These are phyloP conservation scores for Calonectria pseudoturangicola DNA, from an alignment of 2,329 filamentous ascomycete genomes.

Conservation along the genomic window DNA sequence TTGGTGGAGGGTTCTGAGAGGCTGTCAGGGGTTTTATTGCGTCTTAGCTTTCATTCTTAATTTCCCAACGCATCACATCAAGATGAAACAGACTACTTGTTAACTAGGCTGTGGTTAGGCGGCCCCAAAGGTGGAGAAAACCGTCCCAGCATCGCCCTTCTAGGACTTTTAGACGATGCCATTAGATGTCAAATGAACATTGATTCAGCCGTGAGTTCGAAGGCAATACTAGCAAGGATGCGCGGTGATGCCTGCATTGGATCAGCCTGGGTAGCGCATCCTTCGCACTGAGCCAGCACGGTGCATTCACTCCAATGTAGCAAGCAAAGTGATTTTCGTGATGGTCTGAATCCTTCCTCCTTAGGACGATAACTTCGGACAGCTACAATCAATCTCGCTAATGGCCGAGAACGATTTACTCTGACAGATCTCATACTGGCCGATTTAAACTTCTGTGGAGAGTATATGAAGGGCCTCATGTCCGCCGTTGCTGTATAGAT, in stretches of 20 bases:
- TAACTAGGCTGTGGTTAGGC: background rate
- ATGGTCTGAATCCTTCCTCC: background rate
- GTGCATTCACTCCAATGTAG: background rate
- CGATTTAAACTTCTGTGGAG: too few species aligned
- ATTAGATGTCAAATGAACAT: background rate
- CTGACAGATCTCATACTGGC: too few species aligned
- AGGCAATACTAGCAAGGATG: background rate
- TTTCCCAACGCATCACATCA: slow-evolving; percentile 2
- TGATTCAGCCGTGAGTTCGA: background rate
- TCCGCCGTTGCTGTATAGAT: background rate
- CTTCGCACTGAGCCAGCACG: background rate
- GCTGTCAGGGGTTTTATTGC: background rate
- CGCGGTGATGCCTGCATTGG: background rate
- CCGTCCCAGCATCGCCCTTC: background rate
- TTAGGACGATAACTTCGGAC: background rate
- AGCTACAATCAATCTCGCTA: slow-evolving; percentile 1
- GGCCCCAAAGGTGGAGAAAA: background rate
- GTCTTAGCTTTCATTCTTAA: background rate
- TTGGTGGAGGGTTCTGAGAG: background rate
- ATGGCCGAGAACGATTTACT: background rate
- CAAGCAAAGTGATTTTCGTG: background rate
- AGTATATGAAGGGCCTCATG: background rate
- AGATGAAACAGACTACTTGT: slow-evolving; percentile 1
- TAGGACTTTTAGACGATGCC: background rate
- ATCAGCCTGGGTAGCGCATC: background rate